Base-by-base conservation (phyloP, 108 stramenopile species). In the Cyclotella atomus region DNA sequence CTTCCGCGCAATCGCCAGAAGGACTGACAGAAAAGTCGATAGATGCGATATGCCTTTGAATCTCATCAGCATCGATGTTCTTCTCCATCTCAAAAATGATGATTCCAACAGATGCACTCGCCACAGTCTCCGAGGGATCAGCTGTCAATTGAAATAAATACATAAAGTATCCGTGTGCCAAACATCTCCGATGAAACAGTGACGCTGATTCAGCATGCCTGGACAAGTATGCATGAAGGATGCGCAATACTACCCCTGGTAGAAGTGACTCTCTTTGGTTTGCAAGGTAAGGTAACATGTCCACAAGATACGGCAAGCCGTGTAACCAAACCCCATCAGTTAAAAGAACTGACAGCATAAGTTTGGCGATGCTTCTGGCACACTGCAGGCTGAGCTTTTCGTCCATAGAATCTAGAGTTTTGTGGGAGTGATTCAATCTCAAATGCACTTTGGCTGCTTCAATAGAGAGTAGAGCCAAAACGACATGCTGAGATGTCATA, bases 121-220 rank as follows among this genome's bases (percentile, higher is more conserved):
- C 60, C 29, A 73, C 49, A 15, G 60, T 54, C 12, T 73, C 72
- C 0, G 50, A 43, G 45, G 79, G 64, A 65, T 69, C 68, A 15
- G 23, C 49, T 21, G 47, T 33, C 72, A 81, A 70, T 12, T 69
- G 34, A 65, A 81, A 69, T 9, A 73, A 59, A 16, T 61, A 34
- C n/a, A 68, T 23, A 49, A 81, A 73, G 59, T 73, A 65, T 20
- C 79, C 67, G n/a, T 67, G 60, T 24, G 53, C 68, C 30, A 69
- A 35, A 36, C 72, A 81, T 47, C 61, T 43, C 1, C 61, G 52
- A n/a, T 15, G 43, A 27, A 81, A 47, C 33, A 69, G 50, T 41
- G 62, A 20, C 0, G 60, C 23, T 7, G 44, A 25, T 32, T 64
- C 59, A 14, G 7, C n/a, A 41, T 38, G n/a, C 17, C 56, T 47